Evolutionary conservation across 2,329 filamentous ascomycete species (phyloP), one percentile per base, ranked within the genome.

Genomic region (Arthrobotrys conoides): DNA sequence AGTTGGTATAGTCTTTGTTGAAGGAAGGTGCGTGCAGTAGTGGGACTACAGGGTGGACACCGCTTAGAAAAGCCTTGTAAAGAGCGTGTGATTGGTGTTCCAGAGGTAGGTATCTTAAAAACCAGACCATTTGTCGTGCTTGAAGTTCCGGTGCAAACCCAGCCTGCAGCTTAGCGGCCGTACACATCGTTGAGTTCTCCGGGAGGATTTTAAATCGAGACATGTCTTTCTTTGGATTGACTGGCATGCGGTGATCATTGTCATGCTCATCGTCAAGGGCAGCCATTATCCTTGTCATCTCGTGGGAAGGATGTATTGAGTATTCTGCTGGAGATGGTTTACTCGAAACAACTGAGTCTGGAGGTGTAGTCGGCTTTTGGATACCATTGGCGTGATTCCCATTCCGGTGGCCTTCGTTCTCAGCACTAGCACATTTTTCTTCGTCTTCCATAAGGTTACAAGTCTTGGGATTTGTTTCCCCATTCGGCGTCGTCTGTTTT

Each of bases 21-120:
- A 82, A 82, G 6, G 81, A 81, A 9, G 81, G 81, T 16, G 76
- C 71, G 55, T 82, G 81, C 5, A 82, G 63, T 30, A 82, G 76
- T 10, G 81, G 81, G 61, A 82, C 75, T 12, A 82, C 78, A 5
- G 81, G 81, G 49, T 82, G 80, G 4, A 82, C 81, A 10, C 81
- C 81, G 44, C 76, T 71, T 27, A 82, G 65, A 61, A 82, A 82
- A 18, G 80, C 77, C 20, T 79, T 77, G 64, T 81, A 82, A 41
- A 82, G 80, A 44, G 63, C 63, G 24, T 82, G 77, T 0, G 76
- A 81, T 22, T 80, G 68, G 5, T 71, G 22, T 24, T 71, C 75
- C 4, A 78, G 22, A n/a, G 75, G 75, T 20, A 78, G 44, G 18
- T 78, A 78, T 57, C 70, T 78, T 14, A 78, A 51, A 44, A 78